Evolutionary conservation across 2,329 filamentous ascomycete species (phyloP).

Genomic region (Davidsoniella virescens): DNA sequence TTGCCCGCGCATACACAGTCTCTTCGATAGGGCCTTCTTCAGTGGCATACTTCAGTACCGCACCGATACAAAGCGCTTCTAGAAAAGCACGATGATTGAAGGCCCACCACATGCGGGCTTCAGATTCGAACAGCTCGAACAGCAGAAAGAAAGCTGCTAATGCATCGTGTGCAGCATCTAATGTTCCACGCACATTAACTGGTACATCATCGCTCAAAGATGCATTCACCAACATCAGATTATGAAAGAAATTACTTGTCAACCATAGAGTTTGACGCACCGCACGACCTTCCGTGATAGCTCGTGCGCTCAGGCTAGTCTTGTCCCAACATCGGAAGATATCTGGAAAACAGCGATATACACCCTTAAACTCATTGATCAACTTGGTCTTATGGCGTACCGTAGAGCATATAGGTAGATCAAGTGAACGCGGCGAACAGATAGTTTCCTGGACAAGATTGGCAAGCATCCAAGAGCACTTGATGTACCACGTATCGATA

Average conservation of each 20-base stretch:
- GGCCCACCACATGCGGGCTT: conserved; percentile 71
- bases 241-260: conserved; percentile 71
- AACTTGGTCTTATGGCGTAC: conserved; percentile 53
- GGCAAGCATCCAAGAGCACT: conserved; percentile 63
- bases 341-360: conserved; percentile 58
- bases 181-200: conserved; percentile 49
- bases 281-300: conserved; percentile 44
- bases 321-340: conserved; percentile 53
- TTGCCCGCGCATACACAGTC: conserved; percentile 42
- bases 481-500: conserved; percentile 53
- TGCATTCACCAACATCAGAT: conserved; percentile 62
- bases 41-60: conserved; percentile 36
- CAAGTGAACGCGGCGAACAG: conserved; percentile 57
- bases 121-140: conserved; percentile 49
- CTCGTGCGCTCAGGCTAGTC: conserved; percentile 39
- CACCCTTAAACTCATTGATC: conserved; percentile 50
- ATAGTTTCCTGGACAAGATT: conserved; percentile 65
- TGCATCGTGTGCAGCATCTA: conserved; percentile 63
- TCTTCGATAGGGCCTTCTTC: conserved; percentile 29
- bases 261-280: conserved; percentile 63
- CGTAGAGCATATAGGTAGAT: conserved; percentile 53
- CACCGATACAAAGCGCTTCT: conserved; percentile 54
- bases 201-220: conserved; percentile 49
- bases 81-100: conserved; percentile 69
- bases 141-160: conserved; percentile 58